Conservation (phyloP, 306 rosid species). For the Sindora glabra region DNA sequence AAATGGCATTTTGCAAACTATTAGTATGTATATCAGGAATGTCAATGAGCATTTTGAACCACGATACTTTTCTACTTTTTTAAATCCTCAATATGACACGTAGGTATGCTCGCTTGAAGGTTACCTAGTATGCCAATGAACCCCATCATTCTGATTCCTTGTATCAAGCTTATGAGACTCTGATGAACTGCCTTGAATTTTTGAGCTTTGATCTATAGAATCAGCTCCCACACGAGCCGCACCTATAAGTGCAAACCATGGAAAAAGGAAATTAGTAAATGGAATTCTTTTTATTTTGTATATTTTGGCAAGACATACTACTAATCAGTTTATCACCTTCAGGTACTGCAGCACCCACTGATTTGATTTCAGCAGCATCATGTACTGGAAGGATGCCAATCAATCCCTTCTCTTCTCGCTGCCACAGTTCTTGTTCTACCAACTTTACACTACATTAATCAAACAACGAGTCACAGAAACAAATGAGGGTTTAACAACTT, state of each 20-base stretch:
- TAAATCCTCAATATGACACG: neutral
- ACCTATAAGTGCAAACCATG: slow-evolving; percentile 19
- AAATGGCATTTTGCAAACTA: neutral
- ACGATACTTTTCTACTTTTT: too few species aligned
- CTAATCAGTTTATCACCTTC: slow-evolving; percentile 40
- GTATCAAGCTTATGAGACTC: slow-evolving; percentile 63
- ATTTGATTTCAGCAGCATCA: slow-evolving; percentile 65
- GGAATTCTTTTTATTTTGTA: neutral
- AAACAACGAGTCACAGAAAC: slow-evolving; percentile 7
- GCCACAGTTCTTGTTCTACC: slow-evolving; percentile 99
- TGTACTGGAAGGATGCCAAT: slow-evolving; percentile 92
- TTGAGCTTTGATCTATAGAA: slow-evolving; percentile 56
- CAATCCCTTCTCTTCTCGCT: slow-evolving; percentile 93
- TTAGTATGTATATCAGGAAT: neutral
- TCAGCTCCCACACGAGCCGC: slow-evolving; percentile 59
- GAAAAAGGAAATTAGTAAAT: neutral
- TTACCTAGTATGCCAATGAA: slow-evolving; percentile 95
- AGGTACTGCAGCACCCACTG: slow-evolving; percentile 46
- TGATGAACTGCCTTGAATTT: slow-evolving; percentile 54
- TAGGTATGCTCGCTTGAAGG: neutral
- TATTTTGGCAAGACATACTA: neutral
- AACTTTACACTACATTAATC: slow-evolving; percentile 63
- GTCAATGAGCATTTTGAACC: neutral
- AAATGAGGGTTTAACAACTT: neutral
- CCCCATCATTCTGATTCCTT: slow-evolving; percentile 63